phyloP scores from a whole-genome alignment of 129 eudicot genomes.

The Flaveria sonorensis region DNA sequence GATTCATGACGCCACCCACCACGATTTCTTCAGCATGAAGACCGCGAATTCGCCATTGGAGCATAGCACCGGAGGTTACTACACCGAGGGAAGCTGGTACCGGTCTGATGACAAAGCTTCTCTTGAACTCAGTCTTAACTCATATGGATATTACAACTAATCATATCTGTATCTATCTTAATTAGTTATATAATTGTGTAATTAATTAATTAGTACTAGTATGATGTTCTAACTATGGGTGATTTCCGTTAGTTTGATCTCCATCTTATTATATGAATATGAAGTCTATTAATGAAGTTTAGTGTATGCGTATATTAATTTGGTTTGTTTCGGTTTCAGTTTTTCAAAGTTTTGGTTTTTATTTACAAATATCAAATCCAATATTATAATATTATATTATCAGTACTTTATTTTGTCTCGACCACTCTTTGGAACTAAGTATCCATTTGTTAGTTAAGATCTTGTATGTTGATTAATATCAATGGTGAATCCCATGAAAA shows the following conservation, averaged over 20 bases:
- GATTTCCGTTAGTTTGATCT: constrained; percentile 19
- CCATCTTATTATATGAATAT: constrained; percentile 22
- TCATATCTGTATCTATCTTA: background rate
- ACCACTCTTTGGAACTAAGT: background rate
- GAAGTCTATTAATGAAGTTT: background rate
- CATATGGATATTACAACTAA: constrained; percentile 43
- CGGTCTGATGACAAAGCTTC: constrained; percentile 56
- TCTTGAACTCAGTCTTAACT: constrained; percentile 89
- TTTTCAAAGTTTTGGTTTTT: too few relatives aligned
- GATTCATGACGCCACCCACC: constrained; percentile 56
- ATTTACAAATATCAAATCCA: too few relatives aligned
- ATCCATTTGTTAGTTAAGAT: background rate
- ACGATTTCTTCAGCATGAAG: constrained; percentile 37
- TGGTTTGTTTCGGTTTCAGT: background rate
- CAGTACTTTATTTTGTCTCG: background rate
- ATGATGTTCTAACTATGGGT: constrained; percentile 17
- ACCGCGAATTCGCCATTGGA: constrained; percentile 35
- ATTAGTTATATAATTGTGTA: constrained; percentile 17
- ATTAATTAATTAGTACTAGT: constrained; percentile 8
- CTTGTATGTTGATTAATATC: too few relatives aligned
- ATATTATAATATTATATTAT: background rate
- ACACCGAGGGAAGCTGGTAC: constrained; percentile 46
- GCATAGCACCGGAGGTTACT: constrained; percentile 34
- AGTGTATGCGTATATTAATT: background rate
- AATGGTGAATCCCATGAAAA: too few relatives aligned